These are phyloP conservation scores for Acanthochlamys bracteata DNA, from an alignment of 106 monocot species.

Conservation along the genomic window DNA sequence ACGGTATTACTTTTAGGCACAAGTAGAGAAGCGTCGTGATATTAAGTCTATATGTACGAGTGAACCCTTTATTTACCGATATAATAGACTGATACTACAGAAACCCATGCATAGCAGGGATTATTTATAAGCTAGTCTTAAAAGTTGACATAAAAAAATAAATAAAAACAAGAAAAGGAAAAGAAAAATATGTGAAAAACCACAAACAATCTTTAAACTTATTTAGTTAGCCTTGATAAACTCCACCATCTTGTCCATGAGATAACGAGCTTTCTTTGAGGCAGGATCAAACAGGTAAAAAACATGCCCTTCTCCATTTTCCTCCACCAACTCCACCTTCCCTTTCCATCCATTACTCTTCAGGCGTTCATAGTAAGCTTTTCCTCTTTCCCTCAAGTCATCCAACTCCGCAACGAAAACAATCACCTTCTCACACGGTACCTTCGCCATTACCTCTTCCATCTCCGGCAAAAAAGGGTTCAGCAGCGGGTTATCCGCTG, in stretches of 20 bases:
- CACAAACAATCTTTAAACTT: too few species aligned
- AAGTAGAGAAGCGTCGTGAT: too few species aligned
- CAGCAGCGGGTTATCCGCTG: background rate
- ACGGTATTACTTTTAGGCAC: too few species aligned
- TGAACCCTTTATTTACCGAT: too few species aligned
- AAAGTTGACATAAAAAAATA: too few species aligned
- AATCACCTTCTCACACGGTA: background rate
- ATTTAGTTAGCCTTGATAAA: too few species aligned
- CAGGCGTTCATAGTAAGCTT: background rate
- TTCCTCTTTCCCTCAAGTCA: background rate
- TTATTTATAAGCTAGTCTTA: too few species aligned
- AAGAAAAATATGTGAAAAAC: too few species aligned
- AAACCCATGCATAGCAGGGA: too few species aligned
- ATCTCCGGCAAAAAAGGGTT: background rate
- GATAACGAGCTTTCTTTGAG: background rate
- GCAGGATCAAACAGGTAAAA: background rate
- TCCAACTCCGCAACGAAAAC: conserved; percentile 2
- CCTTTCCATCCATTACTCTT: background rate
- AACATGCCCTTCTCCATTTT: background rate
- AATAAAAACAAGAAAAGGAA: too few species aligned
- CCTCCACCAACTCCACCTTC: conserved; percentile 3
- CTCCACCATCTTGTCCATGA: background rate
- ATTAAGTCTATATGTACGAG: too few species aligned
- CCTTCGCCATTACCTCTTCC: background rate
- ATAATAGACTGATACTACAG: too few species aligned